Conservation (phyloP, 495 filamentous ascomycete species). For the Penicillium simplicissimum region DNA sequence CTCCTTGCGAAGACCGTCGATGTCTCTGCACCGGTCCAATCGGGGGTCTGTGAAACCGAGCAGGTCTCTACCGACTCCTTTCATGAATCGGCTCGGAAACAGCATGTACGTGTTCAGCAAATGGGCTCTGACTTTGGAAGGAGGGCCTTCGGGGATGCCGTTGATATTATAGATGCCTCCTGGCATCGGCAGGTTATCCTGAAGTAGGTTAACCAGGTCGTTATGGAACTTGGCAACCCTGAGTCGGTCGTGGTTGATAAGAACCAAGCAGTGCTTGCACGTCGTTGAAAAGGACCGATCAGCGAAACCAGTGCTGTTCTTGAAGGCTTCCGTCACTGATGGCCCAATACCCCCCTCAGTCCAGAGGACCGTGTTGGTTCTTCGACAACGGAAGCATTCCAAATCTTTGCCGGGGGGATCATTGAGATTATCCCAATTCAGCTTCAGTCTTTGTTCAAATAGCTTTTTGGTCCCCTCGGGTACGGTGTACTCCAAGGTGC, state of each 20-base stretch:
- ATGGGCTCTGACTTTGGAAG: background rate
- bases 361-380: constrained; percentile 21
- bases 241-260: constrained; percentile 51
- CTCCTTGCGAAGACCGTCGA: constrained; percentile 16
- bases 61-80: constrained; percentile 40
- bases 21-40: constrained; percentile 19
- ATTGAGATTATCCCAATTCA: constrained; percentile 60
- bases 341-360: constrained; percentile 23
- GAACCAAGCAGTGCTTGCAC: constrained; percentile 47
- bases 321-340: constrained; percentile 18
- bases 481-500: constrained; percentile 60
- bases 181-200: constrained; percentile 53
- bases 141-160: constrained; percentile 30
- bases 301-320: constrained; percentile 54
- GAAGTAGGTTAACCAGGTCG: constrained; percentile 50
- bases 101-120: constrained; percentile 29
- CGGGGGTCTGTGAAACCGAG: constrained; percentile 34
- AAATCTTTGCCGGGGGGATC: constrained; percentile 51
- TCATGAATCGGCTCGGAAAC: constrained; percentile 60
- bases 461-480: constrained; percentile 39
- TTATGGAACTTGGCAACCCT: constrained; percentile 56
- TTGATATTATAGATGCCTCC: constrained; percentile 56
- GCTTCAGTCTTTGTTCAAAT: constrained; percentile 55
- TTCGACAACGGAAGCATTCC: constrained; percentile 57
- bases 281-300: constrained; percentile 53